Evolutionary conservation across 352 stramenopile genomes (phyloP).

Genomic region (Peronosclerospora sorghi): DNA sequence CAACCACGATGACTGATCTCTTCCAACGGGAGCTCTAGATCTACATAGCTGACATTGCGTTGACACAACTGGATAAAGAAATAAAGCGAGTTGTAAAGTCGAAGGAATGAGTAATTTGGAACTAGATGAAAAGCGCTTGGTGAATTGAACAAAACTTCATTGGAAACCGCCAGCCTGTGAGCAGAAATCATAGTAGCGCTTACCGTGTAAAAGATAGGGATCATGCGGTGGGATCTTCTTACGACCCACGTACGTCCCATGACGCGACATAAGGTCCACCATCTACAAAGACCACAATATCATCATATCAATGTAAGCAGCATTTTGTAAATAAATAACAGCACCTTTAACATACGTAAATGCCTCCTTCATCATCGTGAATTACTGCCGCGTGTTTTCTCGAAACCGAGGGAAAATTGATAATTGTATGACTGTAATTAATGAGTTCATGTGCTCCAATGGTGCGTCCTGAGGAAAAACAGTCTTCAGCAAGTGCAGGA

Average conservation of each 20-base stretch:
- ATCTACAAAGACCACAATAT: conserved; percentile 29
- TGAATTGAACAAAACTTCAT: conserved; percentile 8
- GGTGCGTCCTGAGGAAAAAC: conserved; percentile 7
- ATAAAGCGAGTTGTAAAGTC: conserved; percentile 14
- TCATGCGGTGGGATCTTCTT: conserved; percentile 82
- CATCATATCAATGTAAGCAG: neutral
- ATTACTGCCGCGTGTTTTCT: conserved; percentile 81
- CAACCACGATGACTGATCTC: conserved; percentile 5
- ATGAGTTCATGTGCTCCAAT: conserved; percentile 6
- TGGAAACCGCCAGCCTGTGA: conserved; percentile 4
- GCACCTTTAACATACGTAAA: conserved; percentile 46
- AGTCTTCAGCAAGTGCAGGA: conserved; percentile 14
- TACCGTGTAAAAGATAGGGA: conserved; percentile 67
- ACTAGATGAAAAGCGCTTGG: conserved; percentile 4
- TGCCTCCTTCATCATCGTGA: conserved; percentile 64
- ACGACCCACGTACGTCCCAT: conserved; percentile 71
- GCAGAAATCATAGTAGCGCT: conserved; percentile 5
- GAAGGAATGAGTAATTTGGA: conserved; percentile 3
- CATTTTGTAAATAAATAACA: neutral
- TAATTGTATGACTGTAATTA: conserved; percentile 9
- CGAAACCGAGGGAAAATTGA: conserved; percentile 72
- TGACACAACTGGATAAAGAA: conserved; percentile 13
- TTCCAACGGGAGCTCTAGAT: conserved; percentile 8
- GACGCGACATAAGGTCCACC: conserved; percentile 81
- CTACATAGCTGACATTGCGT: conserved; percentile 9